Evolutionary conservation across 495 filamentous ascomycete genomes (phyloP).

Genomic region (Margaritispora aquatica): DNA sequence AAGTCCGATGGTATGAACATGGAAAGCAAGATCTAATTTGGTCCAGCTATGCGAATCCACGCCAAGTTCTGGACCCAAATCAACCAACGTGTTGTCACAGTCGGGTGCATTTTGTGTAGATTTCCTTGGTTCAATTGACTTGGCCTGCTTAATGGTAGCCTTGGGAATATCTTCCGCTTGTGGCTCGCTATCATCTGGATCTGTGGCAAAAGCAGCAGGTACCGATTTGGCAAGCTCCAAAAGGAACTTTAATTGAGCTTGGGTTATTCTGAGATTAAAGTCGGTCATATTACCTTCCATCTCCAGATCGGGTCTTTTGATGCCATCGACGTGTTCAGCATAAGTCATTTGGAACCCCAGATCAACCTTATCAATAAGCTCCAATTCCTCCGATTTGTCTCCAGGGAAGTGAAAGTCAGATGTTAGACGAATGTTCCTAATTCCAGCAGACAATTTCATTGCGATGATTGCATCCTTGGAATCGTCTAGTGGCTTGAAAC

Average conservation of each 20-base stretch:
- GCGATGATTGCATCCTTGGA: conserved; percentile 61
- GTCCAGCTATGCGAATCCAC: conserved; percentile 71
- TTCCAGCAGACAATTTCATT: conserved; percentile 86
- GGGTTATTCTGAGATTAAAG: conserved; percentile 82
- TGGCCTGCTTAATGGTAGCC: conserved; percentile 36
- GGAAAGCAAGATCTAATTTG: conserved; percentile 88
- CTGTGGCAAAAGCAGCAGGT: conserved; percentile 76
- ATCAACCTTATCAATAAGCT: conserved; percentile 95
- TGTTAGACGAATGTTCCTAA: conserved; percentile 84
- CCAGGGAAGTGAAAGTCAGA: conserved; percentile 81
- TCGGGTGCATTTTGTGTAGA: conserved; percentile 30
- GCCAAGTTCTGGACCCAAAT: conserved; percentile 60
- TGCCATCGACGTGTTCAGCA: conserved; percentile 71
- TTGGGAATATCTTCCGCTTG: conserved; percentile 55
- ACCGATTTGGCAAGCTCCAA: conserved; percentile 79
- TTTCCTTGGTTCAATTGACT: conserved; percentile 13
- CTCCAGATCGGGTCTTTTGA: conserved; percentile 84
- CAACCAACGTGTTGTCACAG: conserved; percentile 38
- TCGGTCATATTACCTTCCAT: conserved; percentile 87
- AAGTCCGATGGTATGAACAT: conserved; percentile 76
- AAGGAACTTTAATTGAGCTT: conserved; percentile 83
- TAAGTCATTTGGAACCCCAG: conserved; percentile 87
- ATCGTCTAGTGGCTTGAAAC: conserved; percentile 76
- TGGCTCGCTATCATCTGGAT: conserved; percentile 52
- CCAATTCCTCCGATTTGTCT: conserved; percentile 71